Evolutionary conservation across 768 basidiomycete species (phyloP).

Genomic region (Pisolithus marmoratus): DNA sequence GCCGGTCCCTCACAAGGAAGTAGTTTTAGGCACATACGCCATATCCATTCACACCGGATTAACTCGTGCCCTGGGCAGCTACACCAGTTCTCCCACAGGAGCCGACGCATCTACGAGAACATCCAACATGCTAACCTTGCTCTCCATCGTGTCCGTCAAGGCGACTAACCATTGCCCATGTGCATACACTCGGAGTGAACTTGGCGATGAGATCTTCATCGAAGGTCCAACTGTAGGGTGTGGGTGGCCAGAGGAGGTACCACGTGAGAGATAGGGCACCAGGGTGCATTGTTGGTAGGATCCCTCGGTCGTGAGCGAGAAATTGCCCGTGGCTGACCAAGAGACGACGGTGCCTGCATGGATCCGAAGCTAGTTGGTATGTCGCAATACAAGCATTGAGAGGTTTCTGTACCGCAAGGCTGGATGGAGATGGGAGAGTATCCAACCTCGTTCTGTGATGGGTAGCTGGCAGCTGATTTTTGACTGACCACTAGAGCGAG

Average conservation of each 20-base stretch:
- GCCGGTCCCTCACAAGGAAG: conserved; percentile 32
- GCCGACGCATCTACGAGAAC: conserved; percentile 24
- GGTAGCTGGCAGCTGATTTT: conserved; percentile 34
- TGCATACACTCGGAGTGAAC: conserved; percentile 41
- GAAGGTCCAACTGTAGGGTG: conserved; percentile 42
- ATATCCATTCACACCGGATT: conserved; percentile 58
- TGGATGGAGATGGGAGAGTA: conserved; percentile 10
- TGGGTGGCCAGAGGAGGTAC: conserved; percentile 45
- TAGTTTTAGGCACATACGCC: conserved; percentile 44
- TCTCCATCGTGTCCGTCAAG: conserved; percentile 33
- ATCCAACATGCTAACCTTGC: conserved; percentile 35
- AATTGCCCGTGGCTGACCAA: conserved; percentile 46
- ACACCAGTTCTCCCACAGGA: conserved; percentile 31
- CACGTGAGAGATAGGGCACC: conserved; percentile 50
- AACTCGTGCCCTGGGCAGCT: conserved; percentile 33
- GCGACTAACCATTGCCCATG: conserved; percentile 48
- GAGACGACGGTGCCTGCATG: conserved; percentile 31
- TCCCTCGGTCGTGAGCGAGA: conserved; percentile 41
- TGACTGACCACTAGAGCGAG: conserved; percentile 19
- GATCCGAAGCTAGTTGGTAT: conserved; percentile 31
- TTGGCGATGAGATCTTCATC: conserved; percentile 33
- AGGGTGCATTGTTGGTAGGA: conserved; percentile 37
- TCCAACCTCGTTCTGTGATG: conserved; percentile 22
- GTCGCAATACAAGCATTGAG: conserved; percentile 31
- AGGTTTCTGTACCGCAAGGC: neutral